Evolutionary conservation across 2,329 filamentous ascomycete genomes (phyloP).

Genomic region (Paracoccidioides lutzii): DNA sequence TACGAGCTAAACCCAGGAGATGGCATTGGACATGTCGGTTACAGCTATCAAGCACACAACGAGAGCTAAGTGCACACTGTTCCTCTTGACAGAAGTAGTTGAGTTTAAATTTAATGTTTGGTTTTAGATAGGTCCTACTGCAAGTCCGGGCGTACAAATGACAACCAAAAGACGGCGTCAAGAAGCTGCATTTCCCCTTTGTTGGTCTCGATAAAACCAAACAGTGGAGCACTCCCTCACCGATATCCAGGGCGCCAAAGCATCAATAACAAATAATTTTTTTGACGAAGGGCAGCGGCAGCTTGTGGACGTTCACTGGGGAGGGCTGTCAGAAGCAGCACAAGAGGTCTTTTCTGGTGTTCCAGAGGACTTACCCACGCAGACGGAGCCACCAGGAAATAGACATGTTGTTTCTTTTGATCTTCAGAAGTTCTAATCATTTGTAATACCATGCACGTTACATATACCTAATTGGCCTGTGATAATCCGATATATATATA

Average conservation of each 20-base stretch:
- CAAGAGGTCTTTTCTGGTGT: not conserved
- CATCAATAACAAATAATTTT: conserved; percentile 20
- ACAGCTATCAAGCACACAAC: conserved; percentile 24
- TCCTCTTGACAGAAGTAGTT: not conserved
- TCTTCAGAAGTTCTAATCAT: not conserved
- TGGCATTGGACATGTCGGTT: conserved; percentile 21
- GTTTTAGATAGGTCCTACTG: not conserved
- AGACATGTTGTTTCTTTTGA: conserved; percentile 5
- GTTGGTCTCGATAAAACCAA: conserved; percentile 22
- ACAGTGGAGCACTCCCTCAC: conserved; percentile 22
- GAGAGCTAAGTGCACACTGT: conserved; percentile 15
- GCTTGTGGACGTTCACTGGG: conserved; percentile 2
- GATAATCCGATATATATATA: not conserved
- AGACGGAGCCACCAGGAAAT: conserved; percentile 1
- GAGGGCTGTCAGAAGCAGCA: not conserved
- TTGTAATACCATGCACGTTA: not conserved
- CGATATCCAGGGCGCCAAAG: conserved; percentile 23
- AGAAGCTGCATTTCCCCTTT: conserved; percentile 23
- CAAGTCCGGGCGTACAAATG: conserved; percentile 2
- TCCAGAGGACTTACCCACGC: not conserved
- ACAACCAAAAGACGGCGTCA: not conserved
- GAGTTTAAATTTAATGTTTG: not conserved
- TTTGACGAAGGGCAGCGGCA: conserved; percentile 10
- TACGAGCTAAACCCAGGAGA: conserved; percentile 23
- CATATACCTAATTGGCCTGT: not conserved